These are phyloP conservation scores for Boletellus deceptivus DNA, from an alignment of 1,284 basidiomycete genomes.

Conservation along the genomic window DNA sequence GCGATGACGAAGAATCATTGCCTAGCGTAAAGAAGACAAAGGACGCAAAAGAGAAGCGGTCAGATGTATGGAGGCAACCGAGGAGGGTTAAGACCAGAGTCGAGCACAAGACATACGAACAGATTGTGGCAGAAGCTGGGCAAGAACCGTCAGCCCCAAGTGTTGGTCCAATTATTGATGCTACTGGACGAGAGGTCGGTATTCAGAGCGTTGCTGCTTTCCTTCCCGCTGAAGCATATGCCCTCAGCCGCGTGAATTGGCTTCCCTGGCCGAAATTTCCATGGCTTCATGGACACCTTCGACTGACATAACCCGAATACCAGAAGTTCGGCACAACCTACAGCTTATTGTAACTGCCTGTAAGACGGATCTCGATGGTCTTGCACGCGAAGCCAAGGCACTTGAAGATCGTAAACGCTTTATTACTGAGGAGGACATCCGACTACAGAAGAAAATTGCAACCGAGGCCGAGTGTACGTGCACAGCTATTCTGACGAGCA, in stretches of 20 bases:
- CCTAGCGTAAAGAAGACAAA: slow-evolving; percentile 49
- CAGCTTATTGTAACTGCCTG: slow-evolving; percentile 82
- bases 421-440: slow-evolving; percentile 67
- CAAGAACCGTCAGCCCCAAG: slow-evolving; percentile 53
- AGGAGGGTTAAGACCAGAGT: slow-evolving; percentile 82
- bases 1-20: slow-evolving; percentile 67
- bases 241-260: slow-evolving; percentile 72
- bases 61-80: slow-evolving; percentile 78
- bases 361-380: slow-evolving; percentile 79
- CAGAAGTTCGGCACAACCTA: slow-evolving; percentile 95
- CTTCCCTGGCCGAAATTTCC: slow-evolving; percentile 78
- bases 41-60: slow-evolving; percentile 55
- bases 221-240: slow-evolving; percentile 12
- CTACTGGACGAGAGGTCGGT: slow-evolving; percentile 86
- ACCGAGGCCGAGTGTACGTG: slow-evolving; percentile 73
- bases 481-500: background rate
- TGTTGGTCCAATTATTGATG: slow-evolving; percentile 87
- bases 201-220: slow-evolving; percentile 1
- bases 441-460: slow-evolving; percentile 64
- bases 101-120: slow-evolving; percentile 93
- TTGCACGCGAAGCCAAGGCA: slow-evolving; percentile 86
- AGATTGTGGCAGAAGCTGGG: slow-evolving; percentile 85
- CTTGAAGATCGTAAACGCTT: slow-evolving; percentile 79
- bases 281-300: slow-evolving; percentile 82
- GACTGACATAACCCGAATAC: slow-evolving; percentile 81